Evolutionary conservation across 2,329 filamentous ascomycete genomes (phyloP), one percentile per base, ranked within the genome.

Genomic region (Westerdykella ornata): DNA sequence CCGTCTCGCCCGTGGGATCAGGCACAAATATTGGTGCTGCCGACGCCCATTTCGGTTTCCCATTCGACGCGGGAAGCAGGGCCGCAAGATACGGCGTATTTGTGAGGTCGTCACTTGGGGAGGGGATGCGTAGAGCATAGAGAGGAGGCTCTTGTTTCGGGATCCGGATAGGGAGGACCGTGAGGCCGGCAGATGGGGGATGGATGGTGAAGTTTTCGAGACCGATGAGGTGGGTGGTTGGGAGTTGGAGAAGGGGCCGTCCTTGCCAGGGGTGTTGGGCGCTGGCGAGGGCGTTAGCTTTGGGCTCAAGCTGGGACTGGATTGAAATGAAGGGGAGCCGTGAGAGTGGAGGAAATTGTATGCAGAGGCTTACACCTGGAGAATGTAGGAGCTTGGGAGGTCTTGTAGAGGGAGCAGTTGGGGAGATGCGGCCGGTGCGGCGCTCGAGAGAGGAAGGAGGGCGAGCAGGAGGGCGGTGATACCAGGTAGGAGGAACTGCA

Each of bases 141-240:
- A 37, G 38, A n/a, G n/a, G n/a, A n/a, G n/a, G n/a, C 7, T 42
- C 39, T 5, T 19, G 12, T 9, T 39, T 43, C 6, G 34, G 37
- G 12, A 54, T 33, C 4, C 37, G 39, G 16, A 54, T 35, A n/a
- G 49, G 52, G 3, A 36, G 14, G 37, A 56, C 47, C 7, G 38
- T 38, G 22, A 52, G 14, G 12, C 44, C 44, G 5, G 44, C 41
- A n/a, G 53, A 52, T 11, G 38, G 28, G 3, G 54, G 52, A 17
- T 49, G 43, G 4, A 56, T 35, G 8, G 54, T 59, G 38, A 53
- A 56, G 43, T 59, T 57, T 34, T 59, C 53, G 20, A 60, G 44
- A 11, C 55, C 56, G 5, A 56, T 42, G 9, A 33, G 40, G 1
- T 44, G 22, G 30, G 45, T 41, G 2, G 39, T 41, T 9, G 53